Percentiles rank a stretch among this genome's conserved stretches.
These are phyloP conservation scores for Clonostachys rhizophaga DNA, from an alignment of 2,329 filamentous ascomycete species.

Conservation along the genomic window DNA sequence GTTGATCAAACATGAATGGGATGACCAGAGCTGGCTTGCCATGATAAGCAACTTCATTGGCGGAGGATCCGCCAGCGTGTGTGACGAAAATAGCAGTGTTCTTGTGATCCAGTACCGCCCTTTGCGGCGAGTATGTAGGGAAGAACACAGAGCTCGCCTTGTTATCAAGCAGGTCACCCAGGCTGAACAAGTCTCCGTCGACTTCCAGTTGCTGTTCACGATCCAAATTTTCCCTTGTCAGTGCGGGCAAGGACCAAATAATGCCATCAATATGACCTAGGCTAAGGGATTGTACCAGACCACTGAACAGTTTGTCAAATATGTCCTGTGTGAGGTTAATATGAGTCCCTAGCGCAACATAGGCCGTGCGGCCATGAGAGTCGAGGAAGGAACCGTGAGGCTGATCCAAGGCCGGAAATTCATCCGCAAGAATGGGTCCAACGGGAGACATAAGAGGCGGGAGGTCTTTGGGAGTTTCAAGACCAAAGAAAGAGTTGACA, in stretches of 20 bases:
- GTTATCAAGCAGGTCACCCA: constrained; percentile 14
- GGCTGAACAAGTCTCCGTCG: not conserved
- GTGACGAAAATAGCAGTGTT: constrained; percentile 28
- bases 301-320: constrained; percentile 22
- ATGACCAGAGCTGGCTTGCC: constrained; percentile 27
- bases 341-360: constrained; percentile 36
- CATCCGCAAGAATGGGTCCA: constrained; percentile 30
- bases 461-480: constrained; percentile 33
- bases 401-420: constrained; percentile 20
- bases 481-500: constrained; percentile 36
- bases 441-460: constrained; percentile 30
- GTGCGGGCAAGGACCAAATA: constrained; percentile 24
- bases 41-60: constrained; percentile 33
- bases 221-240: not conserved
- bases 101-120: constrained; percentile 27
- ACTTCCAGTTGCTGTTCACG: not conserved
- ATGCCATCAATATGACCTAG: constrained; percentile 26
- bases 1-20: constrained; percentile 34
- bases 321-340: constrained; percentile 20
- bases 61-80: constrained; percentile 32
- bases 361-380: constrained; percentile 23
- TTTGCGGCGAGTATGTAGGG: constrained; percentile 30
- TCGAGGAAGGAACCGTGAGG: constrained; percentile 19
- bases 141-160: constrained; percentile 20
- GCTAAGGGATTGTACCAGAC: constrained; percentile 15